Evolutionary conservation across 1,139 yeast genomes (phyloP).

Genomic region (Tardiomyces depauwii): DNA sequence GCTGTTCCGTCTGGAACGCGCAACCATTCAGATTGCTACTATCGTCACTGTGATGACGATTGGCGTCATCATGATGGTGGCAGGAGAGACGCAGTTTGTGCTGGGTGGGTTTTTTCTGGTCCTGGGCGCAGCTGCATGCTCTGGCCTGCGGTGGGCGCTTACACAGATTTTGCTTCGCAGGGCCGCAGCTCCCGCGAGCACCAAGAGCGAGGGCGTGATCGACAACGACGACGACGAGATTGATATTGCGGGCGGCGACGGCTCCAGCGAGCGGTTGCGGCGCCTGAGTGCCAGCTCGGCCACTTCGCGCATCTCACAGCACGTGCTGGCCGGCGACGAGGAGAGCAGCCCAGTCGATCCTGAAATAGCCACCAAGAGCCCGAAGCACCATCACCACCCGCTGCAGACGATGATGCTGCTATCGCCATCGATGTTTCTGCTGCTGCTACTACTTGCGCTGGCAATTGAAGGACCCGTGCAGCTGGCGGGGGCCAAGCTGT

Average conservation of each 20-base stretch:
- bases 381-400: slow-evolving; percentile 39
- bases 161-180: slow-evolving; percentile 63
- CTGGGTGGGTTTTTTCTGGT: slow-evolving; percentile 61
- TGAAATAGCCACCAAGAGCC: slow-evolving; percentile 1
- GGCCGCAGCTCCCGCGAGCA: neutral
- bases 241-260: neutral
- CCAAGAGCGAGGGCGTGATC: neutral
- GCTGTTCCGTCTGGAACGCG: slow-evolving; percentile 61
- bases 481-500: slow-evolving; percentile 44
- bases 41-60: slow-evolving; percentile 69
- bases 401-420: slow-evolving; percentile 72
- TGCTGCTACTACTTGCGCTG: slow-evolving; percentile 50
- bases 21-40: slow-evolving; percentile 50
- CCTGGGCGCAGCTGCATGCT: slow-evolving; percentile 63
- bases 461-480: slow-evolving; percentile 52
- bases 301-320: neutral
- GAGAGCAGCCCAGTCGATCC: neutral
- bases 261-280: neutral
- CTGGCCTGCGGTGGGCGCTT: slow-evolving; percentile 91
- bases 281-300: slow-evolving; percentile 23
- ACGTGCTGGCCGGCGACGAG: neutral
- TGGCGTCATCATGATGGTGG: slow-evolving; percentile 81
- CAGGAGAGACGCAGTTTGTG: slow-evolving; percentile 32
- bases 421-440: slow-evolving; percentile 70
- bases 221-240: neutral